Evolutionary conservation across 345 rosid genomes (phyloP).

Genomic region (Corchorus capsularis): DNA sequence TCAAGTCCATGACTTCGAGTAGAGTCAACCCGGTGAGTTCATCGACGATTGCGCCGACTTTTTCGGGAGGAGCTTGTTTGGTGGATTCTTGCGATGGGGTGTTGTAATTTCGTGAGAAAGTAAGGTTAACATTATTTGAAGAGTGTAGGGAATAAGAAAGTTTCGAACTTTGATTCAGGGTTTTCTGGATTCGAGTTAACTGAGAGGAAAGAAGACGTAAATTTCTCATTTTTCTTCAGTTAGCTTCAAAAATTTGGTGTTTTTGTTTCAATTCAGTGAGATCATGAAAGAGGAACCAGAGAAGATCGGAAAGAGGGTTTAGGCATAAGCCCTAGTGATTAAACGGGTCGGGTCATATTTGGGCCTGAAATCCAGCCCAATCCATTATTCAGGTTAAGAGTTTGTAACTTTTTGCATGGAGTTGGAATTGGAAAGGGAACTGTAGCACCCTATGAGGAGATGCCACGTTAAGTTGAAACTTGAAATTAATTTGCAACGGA

Average conservation of each 20-base stretch:
- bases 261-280: background rate
- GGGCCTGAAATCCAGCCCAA: constrained; percentile 8
- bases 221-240: constrained; percentile 37
- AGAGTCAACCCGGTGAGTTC: constrained; percentile 75
- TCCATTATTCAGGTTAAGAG: background rate
- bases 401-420: too few relatives aligned
- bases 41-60: constrained; percentile 55
- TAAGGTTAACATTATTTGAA: background rate
- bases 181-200: constrained; percentile 33
- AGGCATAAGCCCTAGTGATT: constrained; percentile 7
- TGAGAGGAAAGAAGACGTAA: constrained; percentile 48
- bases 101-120: constrained; percentile 12
- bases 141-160: constrained; percentile 17
- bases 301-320: constrained; percentile 7
- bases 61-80: constrained; percentile 39
- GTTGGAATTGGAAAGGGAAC: too few relatives aligned
- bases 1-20: constrained; percentile 70
- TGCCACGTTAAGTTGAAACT: too few relatives aligned
- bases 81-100: constrained; percentile 29
- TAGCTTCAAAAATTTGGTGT: background rate
- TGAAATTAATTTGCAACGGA: too few relatives aligned
- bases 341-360: background rate
- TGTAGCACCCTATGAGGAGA: too few relatives aligned
- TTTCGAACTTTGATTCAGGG: constrained; percentile 12
- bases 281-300: background rate